Evolutionary conservation across 495 filamentous ascomycete genomes (phyloP), one percentile per base, ranked within the genome.

Genomic region (Penicillium goetzii): DNA sequence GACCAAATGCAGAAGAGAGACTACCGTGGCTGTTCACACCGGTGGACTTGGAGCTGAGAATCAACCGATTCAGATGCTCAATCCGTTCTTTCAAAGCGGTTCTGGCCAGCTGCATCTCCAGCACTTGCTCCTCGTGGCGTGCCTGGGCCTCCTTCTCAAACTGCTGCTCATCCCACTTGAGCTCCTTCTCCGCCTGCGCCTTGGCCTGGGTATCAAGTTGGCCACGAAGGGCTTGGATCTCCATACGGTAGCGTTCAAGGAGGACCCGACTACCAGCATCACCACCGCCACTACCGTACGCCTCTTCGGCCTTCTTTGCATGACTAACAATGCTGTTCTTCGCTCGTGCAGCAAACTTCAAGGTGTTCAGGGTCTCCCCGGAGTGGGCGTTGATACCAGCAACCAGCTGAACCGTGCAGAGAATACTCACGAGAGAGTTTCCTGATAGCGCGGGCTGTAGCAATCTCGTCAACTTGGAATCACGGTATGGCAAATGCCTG

Each of bases 281-380:
- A 11, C 86, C 88, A 60, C 75, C 77, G 15, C 86, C 90, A 52
- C 81, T 79, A 12, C 90, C 87, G 43, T 95, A 81, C 26, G 94
- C 90, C 66, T 97, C 94, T 68, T 99, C 96, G 21, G 92, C 92
- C 72, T 88, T 90, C 83, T 97, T 97, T 12, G 95, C 95, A 76
- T 97, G 95, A 67, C 93, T 97, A 67, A 97, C 89, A 73, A 99
- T 97, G 70, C 90, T 98, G 73, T 99, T 99, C 81, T 95, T 97
- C 41, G 95, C 95, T 59, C 96, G 86, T 8, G 95, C 92, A 14
- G 95, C 95, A 73, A 99, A 99, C 69, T 99, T 98, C 56, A 99
- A 80, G 0, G 95, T 99, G 74, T 97, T 97, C 66, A 99, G 74
- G 12, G 93, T 98, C 76, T 99, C 95, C 21, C 85, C 88, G 2